Evolutionary conservation across 2,329 filamentous ascomycete genomes (phyloP), one percentile per base, ranked within the genome.

Genomic region (Colletotrichum nymphaeae): DNA sequence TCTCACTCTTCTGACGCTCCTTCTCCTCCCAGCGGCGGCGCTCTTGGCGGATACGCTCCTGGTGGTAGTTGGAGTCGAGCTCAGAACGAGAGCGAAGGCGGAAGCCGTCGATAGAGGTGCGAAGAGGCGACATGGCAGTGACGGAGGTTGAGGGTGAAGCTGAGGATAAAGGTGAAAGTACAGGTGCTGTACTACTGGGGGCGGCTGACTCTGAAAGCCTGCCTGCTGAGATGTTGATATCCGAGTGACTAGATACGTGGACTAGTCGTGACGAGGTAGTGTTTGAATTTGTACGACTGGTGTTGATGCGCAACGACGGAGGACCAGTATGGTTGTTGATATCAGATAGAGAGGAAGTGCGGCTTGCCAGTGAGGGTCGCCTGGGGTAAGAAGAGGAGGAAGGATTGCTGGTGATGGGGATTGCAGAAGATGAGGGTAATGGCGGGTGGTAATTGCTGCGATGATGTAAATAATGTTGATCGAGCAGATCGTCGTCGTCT

Each of bases 1-100:
- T 92, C 78, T 91, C 90, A 46, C 91, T 88, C 81, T 92, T 92
- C 66, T 83, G 83, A 19, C 85, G 85, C 79, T 93, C 90, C 78
- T 88, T 90, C 78, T 90, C 88, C 78, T 91, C 87, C 74, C 92
- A 92, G 77, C 89, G 90, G 76, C 89, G 88, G 66, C 91, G 89
- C 4, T 90, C 90, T 77, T 88, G 87, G 57, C 88, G 87, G 42
- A 93, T 88, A 55, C 90, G 88, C 74, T 91, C 89, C 63, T 87
- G 83, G 32, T 88, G 88, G 30, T 73, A 75, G 14, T 83, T 85
- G 6, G 88, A 86, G 77, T 91, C 89, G 19, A 91, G 82, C 75
- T 92, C 90, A 53, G 89, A 91, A 74, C 89, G 88, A 62, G 88
- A 88, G 75, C 91, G 89, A 5, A 92, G 81, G 63, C 90, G 90